Conservation (phyloP, 2,329 filamentous ascomycete species). For the Zarea fungicola region DNA sequence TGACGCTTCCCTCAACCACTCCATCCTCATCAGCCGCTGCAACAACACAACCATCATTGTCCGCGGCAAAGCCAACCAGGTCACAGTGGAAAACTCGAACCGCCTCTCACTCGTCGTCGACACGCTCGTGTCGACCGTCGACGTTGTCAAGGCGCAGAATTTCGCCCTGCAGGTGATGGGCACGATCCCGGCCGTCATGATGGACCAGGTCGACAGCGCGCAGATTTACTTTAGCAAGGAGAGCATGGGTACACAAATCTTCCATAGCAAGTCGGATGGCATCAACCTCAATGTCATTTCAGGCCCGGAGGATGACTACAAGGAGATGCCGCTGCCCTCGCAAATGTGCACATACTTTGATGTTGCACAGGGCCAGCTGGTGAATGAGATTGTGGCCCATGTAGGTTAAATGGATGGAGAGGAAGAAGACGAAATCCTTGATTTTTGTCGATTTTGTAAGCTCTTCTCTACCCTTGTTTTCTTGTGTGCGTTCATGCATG, state of each 20-base stretch:
- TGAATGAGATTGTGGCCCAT: constrained; percentile 95
- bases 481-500: too few relatives aligned
- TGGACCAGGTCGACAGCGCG: constrained; percentile 91
- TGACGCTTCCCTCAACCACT: constrained; percentile 76
- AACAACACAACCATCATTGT: constrained; percentile 86
- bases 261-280: constrained; percentile 79
- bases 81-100: constrained; percentile 86
- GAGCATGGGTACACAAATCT: constrained; percentile 73
- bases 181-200: constrained; percentile 75
- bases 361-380: constrained; percentile 63
- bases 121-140: constrained; percentile 81
- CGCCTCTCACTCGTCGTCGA: constrained; percentile 84
- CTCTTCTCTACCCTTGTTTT: too few relatives aligned
- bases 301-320: constrained; percentile 71
- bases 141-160: constrained; percentile 91
- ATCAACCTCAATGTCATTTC: constrained; percentile 82
- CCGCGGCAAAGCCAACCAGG: constrained; percentile 92
- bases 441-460: background rate
- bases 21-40: constrained; percentile 87
- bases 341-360: constrained; percentile 79
- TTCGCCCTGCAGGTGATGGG: constrained; percentile 93
- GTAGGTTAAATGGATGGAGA: constrained; percentile 56
- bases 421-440: background rate
- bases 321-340: constrained; percentile 80
- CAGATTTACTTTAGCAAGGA: constrained; percentile 81